Evolutionary conservation across 768 basidiomycete species (phyloP).

Genomic region (Krasilnikovozyma curviuscula): DNA sequence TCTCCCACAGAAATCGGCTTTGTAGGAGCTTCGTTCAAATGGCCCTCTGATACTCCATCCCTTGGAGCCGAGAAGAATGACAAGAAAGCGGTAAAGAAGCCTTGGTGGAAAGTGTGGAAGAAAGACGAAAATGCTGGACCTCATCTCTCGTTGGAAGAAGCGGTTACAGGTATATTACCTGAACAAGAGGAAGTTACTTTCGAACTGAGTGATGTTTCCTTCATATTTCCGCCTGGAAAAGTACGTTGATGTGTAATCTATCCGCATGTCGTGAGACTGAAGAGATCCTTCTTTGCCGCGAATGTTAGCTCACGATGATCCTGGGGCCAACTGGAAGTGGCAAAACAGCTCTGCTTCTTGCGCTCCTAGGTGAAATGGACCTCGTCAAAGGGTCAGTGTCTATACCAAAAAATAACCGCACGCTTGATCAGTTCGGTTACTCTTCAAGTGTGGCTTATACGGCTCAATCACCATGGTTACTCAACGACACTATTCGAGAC

Average conservation of each 20-base stretch:
- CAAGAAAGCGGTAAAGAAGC: constrained; percentile 11
- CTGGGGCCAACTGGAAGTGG: constrained; percentile 60
- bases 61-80: constrained; percentile 21
- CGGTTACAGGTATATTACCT: background rate
- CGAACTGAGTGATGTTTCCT: constrained; percentile 44
- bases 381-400: constrained; percentile 36
- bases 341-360: constrained; percentile 44
- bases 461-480: constrained; percentile 38
- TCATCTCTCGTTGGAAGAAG: constrained; percentile 18
- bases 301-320: constrained; percentile 50
- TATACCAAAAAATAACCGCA: constrained; percentile 45
- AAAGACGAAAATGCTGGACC: constrained; percentile 11
- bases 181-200: constrained; percentile 29
- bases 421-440: constrained; percentile 25
- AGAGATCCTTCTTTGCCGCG: no score
- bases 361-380: constrained; percentile 54
- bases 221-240: constrained; percentile 53
- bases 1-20: constrained; percentile 35
- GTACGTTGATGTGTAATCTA: no score
- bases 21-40: constrained; percentile 41
- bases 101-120: background rate
- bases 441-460: constrained; percentile 44
- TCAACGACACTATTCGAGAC: constrained; percentile 26
- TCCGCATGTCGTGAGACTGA: no score
- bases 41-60: constrained; percentile 36